Evolutionary conservation across 179 eudicot species (phyloP).

Genomic region (Silene vulgaris): DNA sequence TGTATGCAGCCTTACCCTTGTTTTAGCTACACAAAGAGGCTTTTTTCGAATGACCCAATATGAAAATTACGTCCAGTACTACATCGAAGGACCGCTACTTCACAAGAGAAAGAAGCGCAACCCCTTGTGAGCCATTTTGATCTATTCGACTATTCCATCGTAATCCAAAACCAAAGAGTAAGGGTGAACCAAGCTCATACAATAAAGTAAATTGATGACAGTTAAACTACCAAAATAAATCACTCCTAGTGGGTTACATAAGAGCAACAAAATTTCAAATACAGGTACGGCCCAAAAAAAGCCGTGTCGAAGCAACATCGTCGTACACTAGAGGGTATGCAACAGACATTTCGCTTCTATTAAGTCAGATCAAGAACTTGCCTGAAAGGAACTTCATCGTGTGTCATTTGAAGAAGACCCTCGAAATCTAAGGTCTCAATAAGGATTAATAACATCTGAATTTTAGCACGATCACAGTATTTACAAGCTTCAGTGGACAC

Average conservation of each 20-base stretch:
- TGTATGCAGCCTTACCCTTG: too few relatives aligned
- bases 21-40: too few relatives aligned
- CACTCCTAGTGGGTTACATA: conserved; percentile 8
- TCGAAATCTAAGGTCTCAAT: conserved; percentile 84
- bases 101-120: too few relatives aligned
- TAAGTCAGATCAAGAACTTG: conserved; percentile 22
- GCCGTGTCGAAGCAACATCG: too few relatives aligned
- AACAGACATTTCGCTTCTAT: conserved; percentile 7
- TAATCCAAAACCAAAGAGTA: too few relatives aligned
- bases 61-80: too few relatives aligned
- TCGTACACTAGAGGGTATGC: background rate
- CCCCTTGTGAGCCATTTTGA: too few relatives aligned
- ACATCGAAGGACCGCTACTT: too few relatives aligned
- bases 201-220: background rate
- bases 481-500: conserved; percentile 71
- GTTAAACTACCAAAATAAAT: conserved; percentile 11
- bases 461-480: conserved; percentile 64
- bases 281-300: too few relatives aligned
- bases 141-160: too few relatives aligned
- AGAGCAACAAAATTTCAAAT: background rate
- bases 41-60: too few relatives aligned
- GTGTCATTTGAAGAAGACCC: conserved; percentile 81
- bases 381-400: conserved; percentile 84
- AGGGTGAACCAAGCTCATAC: too few relatives aligned
- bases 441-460: conserved; percentile 81